Base-by-base conservation (phyloP, 169 alveolate genomes). In the Plasmodium vivax region DNA sequence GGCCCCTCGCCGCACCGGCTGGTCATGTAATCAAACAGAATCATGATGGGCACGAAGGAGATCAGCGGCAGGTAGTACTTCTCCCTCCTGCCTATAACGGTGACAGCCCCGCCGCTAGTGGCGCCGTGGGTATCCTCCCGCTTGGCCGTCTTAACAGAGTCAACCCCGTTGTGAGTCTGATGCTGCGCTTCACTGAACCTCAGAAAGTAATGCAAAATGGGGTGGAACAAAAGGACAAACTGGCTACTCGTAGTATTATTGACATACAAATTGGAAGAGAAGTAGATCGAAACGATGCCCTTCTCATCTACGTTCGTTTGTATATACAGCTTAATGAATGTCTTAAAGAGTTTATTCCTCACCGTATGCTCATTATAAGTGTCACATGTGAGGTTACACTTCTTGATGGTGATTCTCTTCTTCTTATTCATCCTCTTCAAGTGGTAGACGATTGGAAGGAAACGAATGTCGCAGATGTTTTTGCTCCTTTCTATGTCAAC, bases 241-340 rank as follows among this genome's bases (percentile, higher is more conserved):
- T 74, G 38, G 16, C 82, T 87, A n/a, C 45, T 87, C 23, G 93
- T 87, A 0, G 87, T 75, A 16, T 87, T 87, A 8, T 87, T 47
- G 16, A 87, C 82, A n/a, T 51, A 87, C 34, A 87, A 54, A 38
- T 87, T 87, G 27, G 93, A 87, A 0, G 93, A 75, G 47, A 87
- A 87, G 68, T 87, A 87, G 19, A 87, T 87, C 10, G 93, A 75
- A 4, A 87, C 93, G n/a, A 71, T 38, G 4, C 93, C 93, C 45
- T 87, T 87, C 32, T 87, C 93, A 56, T 87, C 93, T 30, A 87
- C 45, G 51, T 87, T 87, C 0, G 93, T 87, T 32, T 87, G 93
- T 9, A 87, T 87, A 32, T 87, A 87, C 68, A 87, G 81, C 45
- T 87, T 87, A 14, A 87, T 87, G 45, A 87, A 87, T 4, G 93